Evolutionary conservation across 495 filamentous ascomycete species (phyloP).

Genomic region (Aspergillus nanangensis): DNA sequence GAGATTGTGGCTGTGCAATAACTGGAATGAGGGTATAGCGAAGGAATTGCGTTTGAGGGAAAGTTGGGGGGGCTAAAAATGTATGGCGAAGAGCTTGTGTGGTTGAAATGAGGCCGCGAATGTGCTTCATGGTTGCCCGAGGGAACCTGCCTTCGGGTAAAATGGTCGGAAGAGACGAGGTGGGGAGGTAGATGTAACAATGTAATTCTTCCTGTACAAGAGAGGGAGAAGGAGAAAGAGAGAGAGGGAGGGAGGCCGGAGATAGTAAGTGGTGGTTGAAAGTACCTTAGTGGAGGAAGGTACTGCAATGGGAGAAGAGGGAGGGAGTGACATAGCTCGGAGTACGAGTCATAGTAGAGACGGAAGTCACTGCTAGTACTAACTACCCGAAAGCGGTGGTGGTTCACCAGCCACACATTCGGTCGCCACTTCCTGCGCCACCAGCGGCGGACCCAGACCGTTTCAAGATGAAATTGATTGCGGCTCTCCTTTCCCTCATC

Average conservation of each 20-base stretch:
- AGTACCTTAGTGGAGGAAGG: too few species aligned
- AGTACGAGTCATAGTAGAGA: too few species aligned
- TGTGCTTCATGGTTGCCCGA: conserved; percentile 30
- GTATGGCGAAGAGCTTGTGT: conserved; percentile 34
- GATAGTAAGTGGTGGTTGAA: too few species aligned
- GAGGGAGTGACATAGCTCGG: too few species aligned
- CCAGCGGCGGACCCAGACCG: conserved; percentile 17
- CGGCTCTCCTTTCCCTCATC: conserved; percentile 2
- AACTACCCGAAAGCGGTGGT: neutral
- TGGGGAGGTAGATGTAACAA: neutral
- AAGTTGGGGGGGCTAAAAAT: conserved; percentile 25
- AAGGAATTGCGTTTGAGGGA: conserved; percentile 12
- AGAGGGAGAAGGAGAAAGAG: neutral
- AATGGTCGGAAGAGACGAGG: neutral
- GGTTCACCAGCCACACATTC: conserved; percentile 9
- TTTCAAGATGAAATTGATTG: conserved; percentile 12
- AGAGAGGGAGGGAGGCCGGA: too few species aligned
- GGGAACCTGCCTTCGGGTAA: neutral
- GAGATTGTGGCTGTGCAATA: conserved; percentile 2
- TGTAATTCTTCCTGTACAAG: neutral
- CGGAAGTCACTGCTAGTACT: too few species aligned
- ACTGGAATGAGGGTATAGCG: conserved; percentile 2
- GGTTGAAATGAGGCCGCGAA: conserved; percentile 31
- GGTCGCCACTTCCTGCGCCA: neutral
- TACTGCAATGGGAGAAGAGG: too few species aligned